phyloP scores from a whole-genome alignment of 371 early-diverging fungal genomes.

The Homolaphlyctis polyrhiza region DNA sequence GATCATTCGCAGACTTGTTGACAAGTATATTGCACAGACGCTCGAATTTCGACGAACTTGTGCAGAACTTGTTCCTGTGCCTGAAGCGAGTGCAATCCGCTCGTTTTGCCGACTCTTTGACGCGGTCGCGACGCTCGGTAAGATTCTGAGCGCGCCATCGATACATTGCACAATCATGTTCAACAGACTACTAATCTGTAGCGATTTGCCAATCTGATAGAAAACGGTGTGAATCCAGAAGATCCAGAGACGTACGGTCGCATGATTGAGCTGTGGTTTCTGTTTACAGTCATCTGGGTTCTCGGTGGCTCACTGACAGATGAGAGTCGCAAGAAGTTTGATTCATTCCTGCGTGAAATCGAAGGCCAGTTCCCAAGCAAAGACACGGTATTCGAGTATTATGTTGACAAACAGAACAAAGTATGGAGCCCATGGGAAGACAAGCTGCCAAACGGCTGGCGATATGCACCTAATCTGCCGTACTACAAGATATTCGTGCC shows the following conservation, averaged over 20 bases:
- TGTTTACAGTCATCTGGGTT: constrained; percentile 51
- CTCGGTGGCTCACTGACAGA: constrained; percentile 47
- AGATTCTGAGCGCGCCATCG: neutral
- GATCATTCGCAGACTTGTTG: constrained; percentile 33
- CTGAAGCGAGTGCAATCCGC: constrained; percentile 35
- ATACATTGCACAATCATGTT: too few relatives aligned
- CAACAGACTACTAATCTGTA: neutral
- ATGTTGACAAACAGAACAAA: constrained; percentile 40
- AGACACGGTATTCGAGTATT: constrained; percentile 55
- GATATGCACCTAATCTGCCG: constrained; percentile 33
- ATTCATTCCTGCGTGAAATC: constrained; percentile 49
- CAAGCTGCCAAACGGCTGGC: constrained; percentile 42
- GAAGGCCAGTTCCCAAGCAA: constrained; percentile 57
- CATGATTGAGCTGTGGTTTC: constrained; percentile 51
- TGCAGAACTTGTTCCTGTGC: constrained; percentile 41
- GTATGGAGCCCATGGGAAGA: constrained; percentile 51
- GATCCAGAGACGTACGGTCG: constrained; percentile 34
- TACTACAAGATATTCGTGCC: constrained; percentile 57
- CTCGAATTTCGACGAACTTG: constrained; percentile 44
- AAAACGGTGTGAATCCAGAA: constrained; percentile 42
- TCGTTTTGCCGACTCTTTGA: constrained; percentile 44
- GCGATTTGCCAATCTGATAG: constrained; percentile 7
- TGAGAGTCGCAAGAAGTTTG: constrained; percentile 41
- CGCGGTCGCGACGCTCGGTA: constrained; percentile 24
- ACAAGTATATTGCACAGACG: constrained; percentile 40